A percentile compares a stretch with the other conserved stretches of the same genome.
Evolutionary conservation across 2,329 filamentous ascomycete genomes (phyloP).

Genomic region (Chaetomium sp.): DNA sequence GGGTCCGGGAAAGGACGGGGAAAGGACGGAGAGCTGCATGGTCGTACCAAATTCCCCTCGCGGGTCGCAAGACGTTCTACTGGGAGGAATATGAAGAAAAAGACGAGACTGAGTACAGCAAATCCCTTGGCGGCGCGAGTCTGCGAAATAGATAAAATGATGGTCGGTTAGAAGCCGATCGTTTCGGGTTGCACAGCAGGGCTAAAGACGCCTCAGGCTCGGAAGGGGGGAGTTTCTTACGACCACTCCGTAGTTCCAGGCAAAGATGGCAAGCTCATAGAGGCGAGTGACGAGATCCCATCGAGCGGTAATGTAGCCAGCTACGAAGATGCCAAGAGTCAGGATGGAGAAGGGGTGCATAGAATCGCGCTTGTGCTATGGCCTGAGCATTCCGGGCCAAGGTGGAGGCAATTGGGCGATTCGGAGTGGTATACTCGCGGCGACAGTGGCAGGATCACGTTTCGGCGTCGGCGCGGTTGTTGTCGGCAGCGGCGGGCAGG

Average conservation of each 20-base stretch:
- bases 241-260: constrained; percentile 97
- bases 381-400: constrained; percentile 48
- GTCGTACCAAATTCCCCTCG: constrained; percentile 77
- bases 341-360: constrained; percentile 99
- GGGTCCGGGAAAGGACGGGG: too few relatives aligned
- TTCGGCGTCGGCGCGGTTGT: constrained; percentile 1
- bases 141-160: constrained; percentile 47
- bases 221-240: constrained; percentile 56
- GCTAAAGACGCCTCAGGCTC: neutral
- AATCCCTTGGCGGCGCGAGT: constrained; percentile 85
- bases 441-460: neutral
- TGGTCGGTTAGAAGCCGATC: constrained; percentile 17
- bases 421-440: neutral
- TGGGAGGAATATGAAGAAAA: constrained; percentile 81
- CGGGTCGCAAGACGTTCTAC: constrained; percentile 78
- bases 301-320: constrained; percentile 98
- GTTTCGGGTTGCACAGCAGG: neutral
- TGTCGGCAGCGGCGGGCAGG: neutral
- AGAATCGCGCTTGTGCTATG: constrained; percentile 50
- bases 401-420: neutral
- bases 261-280: constrained; percentile 96
- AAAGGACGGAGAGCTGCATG: constrained; percentile 24
- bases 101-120: constrained; percentile 77
- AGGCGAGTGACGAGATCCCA: constrained; percentile 97
- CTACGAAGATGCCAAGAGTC: constrained; percentile 97